phyloP scores from a whole-genome alignment of 228 moss, liverwort and hornwort genomes.

The Sphagnum magellanicum region DNA sequence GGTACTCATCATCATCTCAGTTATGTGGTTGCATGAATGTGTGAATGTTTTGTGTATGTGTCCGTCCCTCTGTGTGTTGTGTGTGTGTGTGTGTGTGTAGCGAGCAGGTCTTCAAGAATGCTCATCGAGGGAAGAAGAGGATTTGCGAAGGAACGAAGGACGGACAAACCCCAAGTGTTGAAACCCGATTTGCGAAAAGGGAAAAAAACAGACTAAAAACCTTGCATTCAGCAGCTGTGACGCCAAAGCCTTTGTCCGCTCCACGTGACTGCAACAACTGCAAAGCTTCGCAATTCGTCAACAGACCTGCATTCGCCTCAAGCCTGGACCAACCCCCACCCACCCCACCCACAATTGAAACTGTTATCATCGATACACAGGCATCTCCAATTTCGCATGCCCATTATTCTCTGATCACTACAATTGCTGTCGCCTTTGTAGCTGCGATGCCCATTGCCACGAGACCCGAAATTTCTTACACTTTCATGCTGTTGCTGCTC shows the following conservation, averaged over 20 bases:
- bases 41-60: not conserved
- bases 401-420: not conserved
- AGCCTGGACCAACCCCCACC: slow-evolving; percentile 20
- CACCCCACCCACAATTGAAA: not conserved
- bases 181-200: not conserved
- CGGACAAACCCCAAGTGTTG: no score
- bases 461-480: not conserved
- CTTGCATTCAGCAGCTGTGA: slow-evolving; percentile 64
- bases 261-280: slow-evolving; percentile 73
- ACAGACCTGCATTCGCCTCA: slow-evolving; percentile 66
- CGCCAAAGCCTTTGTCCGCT: slow-evolving; percentile 67
- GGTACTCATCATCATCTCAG: not conserved
- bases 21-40: not conserved
- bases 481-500: not conserved
- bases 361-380: not conserved
- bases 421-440: not conserved
- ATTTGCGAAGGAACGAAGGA: not conserved
- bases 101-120: not conserved
- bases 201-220: slow-evolving; percentile 10
- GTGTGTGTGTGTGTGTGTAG: not conserved
- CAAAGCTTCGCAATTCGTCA: slow-evolving; percentile 82
- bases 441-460: not conserved
- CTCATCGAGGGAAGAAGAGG: not conserved
- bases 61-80: not conserved
- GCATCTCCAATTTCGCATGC: not conserved